phyloP scores from a whole-genome alignment of 768 basidiomycete genomes.

The Candolleomyces efflorescens region DNA sequence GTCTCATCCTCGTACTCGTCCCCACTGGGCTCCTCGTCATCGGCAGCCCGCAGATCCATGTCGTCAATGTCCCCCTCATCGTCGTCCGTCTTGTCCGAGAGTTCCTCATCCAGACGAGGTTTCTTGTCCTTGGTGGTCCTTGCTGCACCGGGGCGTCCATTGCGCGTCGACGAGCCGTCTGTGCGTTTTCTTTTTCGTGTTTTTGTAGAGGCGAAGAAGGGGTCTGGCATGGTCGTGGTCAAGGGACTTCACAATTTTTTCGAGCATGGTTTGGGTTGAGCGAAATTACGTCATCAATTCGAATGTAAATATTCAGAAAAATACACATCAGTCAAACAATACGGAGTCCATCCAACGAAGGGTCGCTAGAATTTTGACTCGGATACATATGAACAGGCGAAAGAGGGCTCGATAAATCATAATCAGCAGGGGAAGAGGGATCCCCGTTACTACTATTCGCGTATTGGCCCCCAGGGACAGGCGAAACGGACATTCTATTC shows the following conservation, averaged over 20 bases:
- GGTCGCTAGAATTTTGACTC: not conserved
- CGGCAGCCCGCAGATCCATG: slow-evolving; percentile 61
- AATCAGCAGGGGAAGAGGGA: slow-evolving; percentile 6
- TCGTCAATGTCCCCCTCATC: slow-evolving; percentile 59
- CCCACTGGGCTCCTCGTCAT: slow-evolving; percentile 56
- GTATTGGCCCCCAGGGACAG: slow-evolving; percentile 10
- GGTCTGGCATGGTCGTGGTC: slow-evolving; percentile 60
- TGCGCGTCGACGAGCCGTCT: slow-evolving; percentile 17
- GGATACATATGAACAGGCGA: not conserved
- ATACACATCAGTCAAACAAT: not conserved
- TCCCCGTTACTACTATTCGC: slow-evolving; percentile 18
- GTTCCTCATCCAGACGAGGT: slow-evolving; percentile 53
- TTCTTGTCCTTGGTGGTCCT: slow-evolving; percentile 24
- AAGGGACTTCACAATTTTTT: slow-evolving; percentile 3
- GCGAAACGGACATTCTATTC: slow-evolving; percentile 7
- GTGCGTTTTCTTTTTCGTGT: slow-evolving; percentile 59
- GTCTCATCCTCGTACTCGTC: slow-evolving; percentile 90
- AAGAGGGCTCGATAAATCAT: too few relatives aligned
- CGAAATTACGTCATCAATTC: not conserved
- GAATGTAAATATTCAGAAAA: too few relatives aligned
- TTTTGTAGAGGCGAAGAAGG: slow-evolving; percentile 69
- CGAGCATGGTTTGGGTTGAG: not conserved
- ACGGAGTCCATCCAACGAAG: not conserved
- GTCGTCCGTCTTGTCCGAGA: slow-evolving; percentile 59
- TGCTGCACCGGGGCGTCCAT: slow-evolving; percentile 11